Evolutionary conservation across 768 basidiomycete genomes (phyloP), one percentile per base, ranked within the genome.

Genomic region (Pisolithus microcarpus): DNA sequence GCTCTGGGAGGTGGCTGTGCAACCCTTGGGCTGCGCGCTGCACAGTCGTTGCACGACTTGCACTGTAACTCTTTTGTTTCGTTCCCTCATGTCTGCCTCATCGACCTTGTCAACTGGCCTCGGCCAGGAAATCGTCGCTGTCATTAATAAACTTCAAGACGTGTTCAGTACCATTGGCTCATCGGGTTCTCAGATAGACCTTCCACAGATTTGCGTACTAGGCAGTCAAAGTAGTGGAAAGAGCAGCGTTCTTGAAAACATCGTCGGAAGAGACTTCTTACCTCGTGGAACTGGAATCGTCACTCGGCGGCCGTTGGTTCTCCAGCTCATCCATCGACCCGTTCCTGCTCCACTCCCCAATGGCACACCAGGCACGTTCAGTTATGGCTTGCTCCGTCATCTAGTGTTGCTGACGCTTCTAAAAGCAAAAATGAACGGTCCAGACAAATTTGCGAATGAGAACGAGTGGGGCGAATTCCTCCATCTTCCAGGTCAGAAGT

Each of bases 391-490:
- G 18, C 15, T 13, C 9, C 21, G 39, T 40, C 45, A 13, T 48
- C 49, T 8, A 16, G 51, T 53, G 52, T 34, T 49, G 30, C 36
- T 48, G 10, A 38, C 15, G 16, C 19, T 15, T 23, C 43, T 47
- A 30, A 30, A 60, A 57, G 62, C 65, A 53, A 60, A 61, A 58
- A 53, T 64, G 72, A 74, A 70, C 52, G 73, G 74, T 10, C 65
- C 70, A 28, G 88, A 89, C 71, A 83, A 85, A 54, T 74, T 80
- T 24, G 90, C 87, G 69, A 98, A 98, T 66, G 75, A 83, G 50
- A 84, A 96, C 59, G 96, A 98, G 69, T 99, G 96, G 96, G 96
- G 95, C 60, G 96, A 99, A 70, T 99, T 99, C 78, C 75, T 97
- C 28, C 92, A 93, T 61, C 79, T 97, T 37, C 96, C 95, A 0